phyloP scores from a whole-genome alignment of 1,284 basidiomycete genomes.

The Naganishia sp. region DNA sequence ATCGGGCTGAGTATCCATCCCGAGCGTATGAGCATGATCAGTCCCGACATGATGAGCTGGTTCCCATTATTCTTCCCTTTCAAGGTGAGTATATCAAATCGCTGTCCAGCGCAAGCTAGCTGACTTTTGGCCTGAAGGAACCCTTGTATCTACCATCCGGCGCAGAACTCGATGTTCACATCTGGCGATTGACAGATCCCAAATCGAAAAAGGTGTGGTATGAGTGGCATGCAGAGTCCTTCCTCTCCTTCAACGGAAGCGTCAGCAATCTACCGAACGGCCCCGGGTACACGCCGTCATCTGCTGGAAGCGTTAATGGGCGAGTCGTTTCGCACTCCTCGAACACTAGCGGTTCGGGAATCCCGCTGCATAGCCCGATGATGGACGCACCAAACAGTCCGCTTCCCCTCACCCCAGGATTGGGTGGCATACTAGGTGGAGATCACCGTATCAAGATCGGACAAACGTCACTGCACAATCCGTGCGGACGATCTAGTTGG shows the following conservation, averaged over 20 bases:
- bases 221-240: conserved; percentile 95
- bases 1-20: conserved; percentile 94
- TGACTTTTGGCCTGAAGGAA: conserved; percentile 59
- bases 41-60: conserved; percentile 97
- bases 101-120: not conserved
- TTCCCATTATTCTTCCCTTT: conserved; percentile 97
- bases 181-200: conserved; percentile 89
- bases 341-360: conserved; percentile 21
- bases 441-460: conserved; percentile 74
- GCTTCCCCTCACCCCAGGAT: conserved; percentile 34
- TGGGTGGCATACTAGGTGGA: conserved; percentile 47
- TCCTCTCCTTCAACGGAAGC: conserved; percentile 60
- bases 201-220: conserved; percentile 80
- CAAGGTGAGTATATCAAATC: conserved; percentile 86
- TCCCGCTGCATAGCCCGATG: conserved; percentile 47
- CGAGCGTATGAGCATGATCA: conserved; percentile 74
- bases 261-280: conserved; percentile 34
- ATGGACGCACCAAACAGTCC: conserved; percentile 56
- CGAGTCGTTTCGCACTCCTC: conserved; percentile 29
- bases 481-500: conserved; percentile 85
- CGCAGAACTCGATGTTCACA: conserved; percentile 85
- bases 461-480: conserved; percentile 87
- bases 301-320: conserved; percentile 25
- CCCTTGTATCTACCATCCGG: conserved; percentile 90
- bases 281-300: conserved; percentile 27